These are phyloP conservation scores for Boletus vermiculosoides DNA, from an alignment of 768 basidiomycete genomes.

Conservation along the genomic window DNA sequence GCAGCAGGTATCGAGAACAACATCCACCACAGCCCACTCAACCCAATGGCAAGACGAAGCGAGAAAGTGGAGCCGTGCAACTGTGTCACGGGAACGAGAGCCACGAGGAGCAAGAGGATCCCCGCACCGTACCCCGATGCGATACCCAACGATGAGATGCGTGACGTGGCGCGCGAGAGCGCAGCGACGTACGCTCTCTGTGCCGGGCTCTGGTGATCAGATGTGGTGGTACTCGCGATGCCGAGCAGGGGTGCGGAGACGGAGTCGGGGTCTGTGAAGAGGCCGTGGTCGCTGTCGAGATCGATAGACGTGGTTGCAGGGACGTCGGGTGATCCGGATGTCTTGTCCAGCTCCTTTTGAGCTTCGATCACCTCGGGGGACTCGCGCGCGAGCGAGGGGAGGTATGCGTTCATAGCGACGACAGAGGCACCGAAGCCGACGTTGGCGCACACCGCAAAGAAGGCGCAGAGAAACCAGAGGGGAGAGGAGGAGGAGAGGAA, in stretches of 20 bases:
- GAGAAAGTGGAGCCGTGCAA: constrained; percentile 76
- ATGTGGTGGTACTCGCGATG: background rate
- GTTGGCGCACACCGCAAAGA: constrained; percentile 76
- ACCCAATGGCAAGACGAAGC: constrained; percentile 77
- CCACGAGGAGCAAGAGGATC: constrained; percentile 68
- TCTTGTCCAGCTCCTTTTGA: constrained; percentile 29
- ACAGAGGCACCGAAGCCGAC: constrained; percentile 83
- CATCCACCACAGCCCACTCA: constrained; percentile 89
- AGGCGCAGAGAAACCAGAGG: constrained; percentile 65
- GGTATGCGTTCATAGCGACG: constrained; percentile 90
- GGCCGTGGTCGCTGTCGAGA: constrained; percentile 7
- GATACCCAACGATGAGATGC: constrained; percentile 82
- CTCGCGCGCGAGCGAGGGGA: constrained; percentile 69
- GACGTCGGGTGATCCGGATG: constrained; percentile 3
- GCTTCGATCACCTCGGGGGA: constrained; percentile 55
- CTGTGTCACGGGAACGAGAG: constrained; percentile 73
- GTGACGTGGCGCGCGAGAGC: constrained; percentile 73
- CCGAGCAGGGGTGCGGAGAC: constrained; percentile 40
- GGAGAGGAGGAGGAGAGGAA: constrained; percentile 67
- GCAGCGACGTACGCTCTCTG: constrained; percentile 48
- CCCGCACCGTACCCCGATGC: constrained; percentile 86
- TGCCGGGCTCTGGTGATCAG: constrained; percentile 19
- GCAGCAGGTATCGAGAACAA: constrained; percentile 77
- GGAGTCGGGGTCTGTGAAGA: constrained; percentile 22
- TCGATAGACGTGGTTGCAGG: constrained; percentile 10